Evolutionary conservation across 108 stramenopile genomes (phyloP), one percentile per base, ranked within the genome.

Genomic region (Discostella stelligeroides): DNA sequence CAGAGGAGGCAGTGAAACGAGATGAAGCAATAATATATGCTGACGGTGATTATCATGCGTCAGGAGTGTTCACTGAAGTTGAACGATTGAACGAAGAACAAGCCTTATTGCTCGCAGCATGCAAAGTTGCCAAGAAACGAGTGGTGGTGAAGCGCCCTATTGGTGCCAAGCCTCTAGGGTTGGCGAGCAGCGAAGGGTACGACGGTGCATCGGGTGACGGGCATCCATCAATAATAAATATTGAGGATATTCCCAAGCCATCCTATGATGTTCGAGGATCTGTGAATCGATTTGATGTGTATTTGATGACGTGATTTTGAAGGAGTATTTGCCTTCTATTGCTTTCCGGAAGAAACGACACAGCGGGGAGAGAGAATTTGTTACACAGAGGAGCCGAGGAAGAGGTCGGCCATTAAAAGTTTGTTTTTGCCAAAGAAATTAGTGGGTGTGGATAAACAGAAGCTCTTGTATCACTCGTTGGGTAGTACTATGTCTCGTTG

Each of bases 81-180:
- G 51, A 21, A 25, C 43, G 72, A 42, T 20, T 53, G 6, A 28
- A 37, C 20, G 82, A 88, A 57, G 88, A 91, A 57, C 62, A 43
- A 50, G 54, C 76, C 24, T 72, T 94, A 9, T 63, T 94, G 27
- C 30, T 58, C 12, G 55, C 57, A 40, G 88, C 93, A 0, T 70
- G 63, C 37, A 59, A 68, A 13, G 56, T 66, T 12, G 85, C 93
- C 14, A 65, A 27, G 15, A 34, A 41, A 1, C 60, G 85, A 53
- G 93, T 94, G n/a, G 93, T 94, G 5, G 90, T 91, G 39, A 94
- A 94, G 63, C 86, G 93, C 21, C 93, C 93, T 7, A 41, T 82
- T 17, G 79, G 78, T n/a, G 87, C 90, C 2, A 79, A 82, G 50
- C 83, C 85, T 14, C 50, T 92, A 12, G 92, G 88, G 27, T n/a